Conservation (phyloP, 352 stramenopile genomes). For the Globisporangium uncinulatum region DNA sequence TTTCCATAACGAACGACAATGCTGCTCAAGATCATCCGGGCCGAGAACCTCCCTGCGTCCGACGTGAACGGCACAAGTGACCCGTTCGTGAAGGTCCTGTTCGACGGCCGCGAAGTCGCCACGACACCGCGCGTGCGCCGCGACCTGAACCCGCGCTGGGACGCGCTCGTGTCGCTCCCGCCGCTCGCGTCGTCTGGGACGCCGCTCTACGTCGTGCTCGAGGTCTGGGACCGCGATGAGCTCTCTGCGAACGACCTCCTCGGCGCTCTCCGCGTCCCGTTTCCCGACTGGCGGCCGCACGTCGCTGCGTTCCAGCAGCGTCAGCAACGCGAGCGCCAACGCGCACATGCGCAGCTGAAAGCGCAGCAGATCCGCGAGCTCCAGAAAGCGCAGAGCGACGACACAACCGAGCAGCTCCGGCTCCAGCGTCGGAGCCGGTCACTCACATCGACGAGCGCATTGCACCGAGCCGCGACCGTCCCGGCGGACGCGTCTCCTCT, state of each 20-base stretch:
- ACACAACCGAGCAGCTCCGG: not conserved
- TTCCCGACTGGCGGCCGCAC: slow-evolving; percentile 56
- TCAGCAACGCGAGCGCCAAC: slow-evolving; percentile 26
- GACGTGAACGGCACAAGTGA: slow-evolving; percentile 66
- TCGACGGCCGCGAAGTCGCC: slow-evolving; percentile 72
- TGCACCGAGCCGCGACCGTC: not conserved
- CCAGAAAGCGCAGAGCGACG: slow-evolving; percentile 14
- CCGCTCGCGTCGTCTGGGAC: slow-evolving; percentile 38
- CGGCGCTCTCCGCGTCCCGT: slow-evolving; percentile 59
- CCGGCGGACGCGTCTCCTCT: slow-evolving; percentile 10
- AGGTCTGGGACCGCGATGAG: slow-evolving; percentile 73
- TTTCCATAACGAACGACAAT: slow-evolving; percentile 1
- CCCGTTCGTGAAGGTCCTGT: slow-evolving; percentile 68
- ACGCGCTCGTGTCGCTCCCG: slow-evolving; percentile 46
- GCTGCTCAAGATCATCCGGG: slow-evolving; percentile 64
- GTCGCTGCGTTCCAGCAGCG: slow-evolving; percentile 37
- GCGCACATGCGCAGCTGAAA: slow-evolving; percentile 17
- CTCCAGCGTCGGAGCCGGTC: slow-evolving; percentile 25
- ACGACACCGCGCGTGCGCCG: slow-evolving; percentile 63
- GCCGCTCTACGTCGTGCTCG: slow-evolving; percentile 63
- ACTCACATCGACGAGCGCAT: slow-evolving; percentile 27
- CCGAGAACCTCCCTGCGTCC: slow-evolving; percentile 58
- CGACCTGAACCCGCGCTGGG: slow-evolving; percentile 69
- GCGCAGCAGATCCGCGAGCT: slow-evolving; percentile 18
- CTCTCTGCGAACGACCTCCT: slow-evolving; percentile 62